Percentiles rank a stretch among this genome's conserved stretches.
phyloP scores from a whole-genome alignment of 202 grass and related monocot genomes.

The Bolboschoenoplectus hybrid region DNA sequence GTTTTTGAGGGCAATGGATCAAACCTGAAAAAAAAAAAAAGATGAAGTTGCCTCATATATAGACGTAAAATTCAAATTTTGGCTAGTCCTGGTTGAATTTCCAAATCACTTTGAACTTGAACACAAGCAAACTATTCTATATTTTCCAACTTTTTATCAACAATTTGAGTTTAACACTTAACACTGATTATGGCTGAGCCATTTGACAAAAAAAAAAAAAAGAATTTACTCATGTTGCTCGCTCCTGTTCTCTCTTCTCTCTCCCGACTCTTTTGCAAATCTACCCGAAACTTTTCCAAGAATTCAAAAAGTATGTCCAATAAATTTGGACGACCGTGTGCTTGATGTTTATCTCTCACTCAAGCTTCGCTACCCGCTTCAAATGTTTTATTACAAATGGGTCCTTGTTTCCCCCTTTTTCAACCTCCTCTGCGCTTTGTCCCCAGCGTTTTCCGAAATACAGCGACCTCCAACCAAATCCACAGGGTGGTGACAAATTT shows the following conservation, averaged over 20 bases:
- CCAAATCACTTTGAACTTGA: too few relatives aligned
- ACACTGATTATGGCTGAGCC: too few relatives aligned
- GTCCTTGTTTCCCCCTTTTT: not conserved
- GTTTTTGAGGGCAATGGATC: too few relatives aligned
- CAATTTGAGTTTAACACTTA: too few relatives aligned
- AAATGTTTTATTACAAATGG: not conserved
- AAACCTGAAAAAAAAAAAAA: too few relatives aligned
- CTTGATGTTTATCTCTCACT: slow-evolving; percentile 20
- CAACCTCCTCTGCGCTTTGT: not conserved
- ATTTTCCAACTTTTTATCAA: too few relatives aligned
- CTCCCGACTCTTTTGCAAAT: not conserved
- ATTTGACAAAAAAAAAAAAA: too few relatives aligned
- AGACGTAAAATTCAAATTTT: too few relatives aligned
- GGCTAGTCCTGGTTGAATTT: too few relatives aligned
- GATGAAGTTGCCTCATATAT: too few relatives aligned
- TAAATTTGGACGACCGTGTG: not conserved
- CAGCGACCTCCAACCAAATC: not conserved
- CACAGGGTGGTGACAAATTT: not conserved
- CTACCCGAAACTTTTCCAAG: not conserved
- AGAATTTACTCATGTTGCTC: not conserved
- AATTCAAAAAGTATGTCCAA: not conserved
- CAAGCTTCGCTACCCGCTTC: not conserved
- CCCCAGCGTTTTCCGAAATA: not conserved
- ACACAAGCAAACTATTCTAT: too few relatives aligned
- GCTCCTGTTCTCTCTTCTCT: not conserved